Conservation (phyloP, 1,284 basidiomycete species). For the Phellopilus nigrolimitatus region DNA sequence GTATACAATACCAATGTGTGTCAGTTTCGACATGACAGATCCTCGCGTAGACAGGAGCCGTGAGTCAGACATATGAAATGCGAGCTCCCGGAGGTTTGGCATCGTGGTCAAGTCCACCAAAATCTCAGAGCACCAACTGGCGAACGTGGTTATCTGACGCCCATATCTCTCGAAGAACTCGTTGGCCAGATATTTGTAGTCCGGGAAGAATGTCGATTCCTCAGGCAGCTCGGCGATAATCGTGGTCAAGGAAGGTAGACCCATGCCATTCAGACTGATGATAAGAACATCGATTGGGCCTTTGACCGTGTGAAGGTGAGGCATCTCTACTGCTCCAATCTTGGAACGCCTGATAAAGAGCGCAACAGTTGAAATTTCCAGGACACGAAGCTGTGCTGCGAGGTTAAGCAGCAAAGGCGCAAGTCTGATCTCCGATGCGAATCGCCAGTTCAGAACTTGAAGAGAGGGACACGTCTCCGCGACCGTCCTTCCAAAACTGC, state of each 20-base stretch:
- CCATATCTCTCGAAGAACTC: not conserved
- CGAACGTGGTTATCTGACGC: not conserved
- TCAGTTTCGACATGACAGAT: too few species aligned
- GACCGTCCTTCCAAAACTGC: not conserved
- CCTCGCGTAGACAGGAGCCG: too few species aligned
- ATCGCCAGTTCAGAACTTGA: not conserved
- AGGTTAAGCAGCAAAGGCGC: not conserved
- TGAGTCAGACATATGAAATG: not conserved
- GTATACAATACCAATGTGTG: too few species aligned
- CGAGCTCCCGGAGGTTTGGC: not conserved
- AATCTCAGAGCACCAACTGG: not conserved
- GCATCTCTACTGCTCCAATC: not conserved
- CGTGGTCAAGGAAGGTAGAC: not conserved
- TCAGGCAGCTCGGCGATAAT: not conserved
- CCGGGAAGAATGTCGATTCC: not conserved
- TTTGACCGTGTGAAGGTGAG: constrained; percentile 1
- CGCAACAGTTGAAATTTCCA: not conserved
- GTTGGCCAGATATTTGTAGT: not conserved
- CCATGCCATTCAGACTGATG: not conserved
- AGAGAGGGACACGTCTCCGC: not conserved
- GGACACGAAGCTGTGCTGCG: not conserved
- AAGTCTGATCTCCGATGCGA: not conserved
- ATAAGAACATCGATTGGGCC: not conserved
- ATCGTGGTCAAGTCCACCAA: not conserved
- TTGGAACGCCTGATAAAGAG: not conserved